These are phyloP conservation scores for Trifolium pratense DNA, from an alignment of 306 rosid species.

Conservation along the genomic window DNA sequence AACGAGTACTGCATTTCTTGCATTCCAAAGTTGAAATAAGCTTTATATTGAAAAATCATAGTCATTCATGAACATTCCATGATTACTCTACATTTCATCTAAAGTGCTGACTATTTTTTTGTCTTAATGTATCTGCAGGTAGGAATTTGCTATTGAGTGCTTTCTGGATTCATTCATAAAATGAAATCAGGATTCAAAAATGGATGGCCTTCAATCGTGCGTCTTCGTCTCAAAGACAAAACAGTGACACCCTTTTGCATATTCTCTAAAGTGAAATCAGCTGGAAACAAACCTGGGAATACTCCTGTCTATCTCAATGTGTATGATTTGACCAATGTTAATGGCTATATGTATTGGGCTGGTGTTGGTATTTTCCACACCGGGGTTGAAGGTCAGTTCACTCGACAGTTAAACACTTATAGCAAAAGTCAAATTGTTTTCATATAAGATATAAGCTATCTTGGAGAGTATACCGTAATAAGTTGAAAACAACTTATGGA, in stretches of 20 bases:
- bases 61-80: constrained; percentile 15
- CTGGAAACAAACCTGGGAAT: constrained; percentile 60
- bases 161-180: constrained; percentile 49
- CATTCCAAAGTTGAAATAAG: no score
- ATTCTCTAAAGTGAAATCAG: constrained; percentile 72
- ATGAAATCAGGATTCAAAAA: constrained; percentile 77
- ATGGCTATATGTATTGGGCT: constrained; percentile 94
- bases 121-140: constrained; percentile 49
- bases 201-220: constrained; percentile 71
- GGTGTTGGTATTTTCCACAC: constrained; percentile 95
- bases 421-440: neutral
- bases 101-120: constrained; percentile 1
- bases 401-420: neutral
- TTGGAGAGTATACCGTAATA: neutral
- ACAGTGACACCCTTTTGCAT: constrained; percentile 71
- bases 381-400: constrained; percentile 78
- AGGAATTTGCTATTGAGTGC: constrained; percentile 42
- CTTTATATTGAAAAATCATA: neutral
- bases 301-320: constrained; percentile 90
- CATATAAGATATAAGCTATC: neutral
- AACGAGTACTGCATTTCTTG: no score
- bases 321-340: constrained; percentile 85
- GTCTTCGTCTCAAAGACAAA: constrained; percentile 75
- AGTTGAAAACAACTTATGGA: neutral
- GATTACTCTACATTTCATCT: neutral